A percentile compares a stretch with the other conserved stretches of the same genome.
Evolutionary conservation across 345 rosid genomes (phyloP).

Genomic region (Diplotaxis tenuifolia): DNA sequence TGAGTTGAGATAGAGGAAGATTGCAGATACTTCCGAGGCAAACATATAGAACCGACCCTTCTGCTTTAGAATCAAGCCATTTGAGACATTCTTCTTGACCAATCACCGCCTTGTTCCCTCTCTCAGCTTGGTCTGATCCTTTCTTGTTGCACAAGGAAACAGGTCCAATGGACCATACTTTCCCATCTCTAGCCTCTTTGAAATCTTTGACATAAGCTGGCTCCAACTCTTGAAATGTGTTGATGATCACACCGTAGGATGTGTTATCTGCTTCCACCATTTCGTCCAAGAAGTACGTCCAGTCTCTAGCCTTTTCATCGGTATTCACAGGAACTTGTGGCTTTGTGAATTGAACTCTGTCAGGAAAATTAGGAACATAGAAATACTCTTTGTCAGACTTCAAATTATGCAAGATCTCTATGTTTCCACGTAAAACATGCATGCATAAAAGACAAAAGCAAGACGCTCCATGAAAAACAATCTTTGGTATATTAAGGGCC

Average conservation of each 20-base stretch:
- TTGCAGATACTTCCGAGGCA: constrained; percentile 48
- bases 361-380: constrained; percentile 33
- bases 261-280: constrained; percentile 18
- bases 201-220: constrained; percentile 37
- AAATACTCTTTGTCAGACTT: constrained; percentile 28
- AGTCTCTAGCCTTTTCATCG: background rate
- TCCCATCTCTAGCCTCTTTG: constrained; percentile 26
- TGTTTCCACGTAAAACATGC: constrained; percentile 13
- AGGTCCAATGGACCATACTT: constrained; percentile 53
- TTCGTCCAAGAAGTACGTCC: constrained; percentile 16
- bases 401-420: constrained; percentile 3
- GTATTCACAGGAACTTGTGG: background rate
- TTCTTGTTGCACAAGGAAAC: constrained; percentile 41
- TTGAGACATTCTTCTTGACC: constrained; percentile 22
- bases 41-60: constrained; percentile 43
- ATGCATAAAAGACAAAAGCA: constrained; percentile 36
- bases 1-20: constrained; percentile 34
- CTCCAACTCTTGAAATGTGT: constrained; percentile 47
- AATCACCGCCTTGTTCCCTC: constrained; percentile 38
- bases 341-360: constrained; percentile 39
- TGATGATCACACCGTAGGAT: constrained; percentile 43
- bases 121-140: constrained; percentile 35
- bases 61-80: constrained; percentile 45
- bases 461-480: constrained; percentile 48
- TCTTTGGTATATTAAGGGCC: constrained; percentile 43